phyloP scores from a whole-genome alignment of 371 early-diverging fungal genomes.

The Zopfochytrium polystomum region DNA sequence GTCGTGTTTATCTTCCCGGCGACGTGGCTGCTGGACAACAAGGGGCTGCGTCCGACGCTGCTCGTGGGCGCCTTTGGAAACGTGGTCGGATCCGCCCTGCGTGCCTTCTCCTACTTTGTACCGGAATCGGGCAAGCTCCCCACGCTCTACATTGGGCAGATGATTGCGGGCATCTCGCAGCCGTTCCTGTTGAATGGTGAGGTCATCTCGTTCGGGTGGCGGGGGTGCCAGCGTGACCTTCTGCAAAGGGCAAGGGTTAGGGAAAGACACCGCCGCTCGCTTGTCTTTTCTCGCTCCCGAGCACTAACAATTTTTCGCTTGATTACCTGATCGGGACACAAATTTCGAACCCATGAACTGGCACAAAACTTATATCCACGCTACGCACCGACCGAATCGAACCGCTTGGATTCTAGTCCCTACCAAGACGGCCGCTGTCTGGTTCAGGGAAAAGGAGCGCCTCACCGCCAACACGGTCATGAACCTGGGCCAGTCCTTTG shows the following conservation, averaged over 20 bases:
- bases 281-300: too few relatives aligned
- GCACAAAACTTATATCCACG: neutral
- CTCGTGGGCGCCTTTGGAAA: conserved; percentile 39
- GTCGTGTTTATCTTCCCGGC: conserved; percentile 16
- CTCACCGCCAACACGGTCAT: too few relatives aligned
- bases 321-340: too few relatives aligned
- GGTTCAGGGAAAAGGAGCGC: conserved; percentile 64
- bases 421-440: conserved; percentile 56
- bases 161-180: conserved; percentile 56
- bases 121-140: conserved; percentile 41
- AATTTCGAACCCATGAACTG: too few relatives aligned
- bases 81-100: conserved; percentile 58
- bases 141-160: conserved; percentile 58
- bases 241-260: too few relatives aligned
- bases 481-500: conserved; percentile 45
- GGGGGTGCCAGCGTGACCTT: too few relatives aligned
- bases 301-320: too few relatives aligned
- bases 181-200: conserved; percentile 59
- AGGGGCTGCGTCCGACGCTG: too few relatives aligned
- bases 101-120: conserved; percentile 51
- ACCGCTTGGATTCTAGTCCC: too few relatives aligned
- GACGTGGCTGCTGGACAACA: conserved; percentile 29
- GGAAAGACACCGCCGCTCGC: too few relatives aligned
- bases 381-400: too few relatives aligned
- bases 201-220: too few relatives aligned